Conservation (phyloP, 345 rosid genomes). For the Populus euphratica region DNA sequence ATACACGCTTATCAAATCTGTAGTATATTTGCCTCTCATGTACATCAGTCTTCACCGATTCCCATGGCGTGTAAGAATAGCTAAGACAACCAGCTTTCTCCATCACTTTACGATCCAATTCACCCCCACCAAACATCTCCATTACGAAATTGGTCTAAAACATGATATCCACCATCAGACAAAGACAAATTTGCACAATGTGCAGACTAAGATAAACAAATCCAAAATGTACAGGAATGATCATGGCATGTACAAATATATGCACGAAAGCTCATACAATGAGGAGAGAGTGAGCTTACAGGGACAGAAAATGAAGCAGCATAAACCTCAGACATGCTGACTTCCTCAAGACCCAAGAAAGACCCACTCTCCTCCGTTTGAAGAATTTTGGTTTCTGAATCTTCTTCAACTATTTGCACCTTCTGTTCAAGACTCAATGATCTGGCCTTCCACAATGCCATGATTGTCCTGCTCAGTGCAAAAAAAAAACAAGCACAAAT, state of each 20-base stretch:
- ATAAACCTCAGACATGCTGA: slow-evolving; percentile 71
- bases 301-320: slow-evolving; percentile 56
- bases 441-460: slow-evolving; percentile 95
- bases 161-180: slow-evolving; percentile 14
- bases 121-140: slow-evolving; percentile 79
- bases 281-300: slow-evolving; percentile 42
- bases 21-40: slow-evolving; percentile 78
- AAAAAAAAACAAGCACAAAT: neutral
- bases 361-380: slow-evolving; percentile 74
- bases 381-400: slow-evolving; percentile 67
- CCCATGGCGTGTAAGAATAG: slow-evolving; percentile 89
- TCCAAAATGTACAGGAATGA: neutral
- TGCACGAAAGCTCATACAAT: neutral
- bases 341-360: slow-evolving; percentile 84
- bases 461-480: slow-evolving; percentile 63
- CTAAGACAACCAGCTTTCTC: slow-evolving; percentile 81
- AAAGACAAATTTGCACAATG: neutral
- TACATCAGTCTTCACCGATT: slow-evolving; percentile 70
- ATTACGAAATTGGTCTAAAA: slow-evolving; percentile 60
- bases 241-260: neutral
- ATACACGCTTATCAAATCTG: slow-evolving; percentile 67
- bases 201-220: neutral
- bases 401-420: slow-evolving; percentile 85
- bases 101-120: slow-evolving; percentile 74
- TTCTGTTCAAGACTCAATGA: slow-evolving; percentile 92